phyloP scores from a whole-genome alignment of 2,329 filamentous ascomycete species.

The Neopestalotiopsis sp. region DNA sequence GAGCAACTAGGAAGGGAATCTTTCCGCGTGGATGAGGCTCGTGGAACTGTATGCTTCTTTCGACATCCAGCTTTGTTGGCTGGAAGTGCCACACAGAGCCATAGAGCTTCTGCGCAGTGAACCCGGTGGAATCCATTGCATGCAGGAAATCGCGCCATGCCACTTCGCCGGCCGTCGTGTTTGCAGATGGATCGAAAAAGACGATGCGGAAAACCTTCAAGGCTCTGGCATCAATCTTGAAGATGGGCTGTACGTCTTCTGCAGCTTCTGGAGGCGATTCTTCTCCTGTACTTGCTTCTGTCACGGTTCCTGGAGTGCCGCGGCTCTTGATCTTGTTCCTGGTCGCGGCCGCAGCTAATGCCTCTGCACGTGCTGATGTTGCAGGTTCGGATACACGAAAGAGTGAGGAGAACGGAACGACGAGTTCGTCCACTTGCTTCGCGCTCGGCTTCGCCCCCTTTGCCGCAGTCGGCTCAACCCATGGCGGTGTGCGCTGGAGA shows the following conservation, averaged over 20 bases:
- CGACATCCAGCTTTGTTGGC: constrained; percentile 44
- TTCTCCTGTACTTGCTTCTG: not conserved
- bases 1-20: constrained; percentile 50
- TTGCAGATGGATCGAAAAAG: constrained; percentile 42
- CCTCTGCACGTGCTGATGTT: constrained; percentile 17
- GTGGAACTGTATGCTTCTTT: constrained; percentile 62
- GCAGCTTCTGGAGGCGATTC: not conserved
- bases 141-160: constrained; percentile 58
- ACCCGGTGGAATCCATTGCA: constrained; percentile 55
- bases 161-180: constrained; percentile 51
- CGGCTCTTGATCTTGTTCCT: constrained; percentile 11
- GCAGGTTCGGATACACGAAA: not conserved
- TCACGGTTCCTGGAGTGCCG: not conserved
- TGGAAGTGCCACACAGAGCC: constrained; percentile 66
- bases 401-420: constrained; percentile 13
- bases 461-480: constrained; percentile 43
- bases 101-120: constrained; percentile 60
- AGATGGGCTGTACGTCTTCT: not conserved
- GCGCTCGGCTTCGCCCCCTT: constrained; percentile 29
- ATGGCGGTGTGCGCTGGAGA: constrained; percentile 54
- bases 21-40: constrained; percentile 62
- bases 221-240: constrained; percentile 33
- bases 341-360: constrained; percentile 6
- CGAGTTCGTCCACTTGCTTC: not conserved
- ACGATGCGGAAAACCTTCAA: constrained; percentile 43